Conservation (phyloP, 1,284 basidiomycete species). For the Xerocomus tenax region DNA sequence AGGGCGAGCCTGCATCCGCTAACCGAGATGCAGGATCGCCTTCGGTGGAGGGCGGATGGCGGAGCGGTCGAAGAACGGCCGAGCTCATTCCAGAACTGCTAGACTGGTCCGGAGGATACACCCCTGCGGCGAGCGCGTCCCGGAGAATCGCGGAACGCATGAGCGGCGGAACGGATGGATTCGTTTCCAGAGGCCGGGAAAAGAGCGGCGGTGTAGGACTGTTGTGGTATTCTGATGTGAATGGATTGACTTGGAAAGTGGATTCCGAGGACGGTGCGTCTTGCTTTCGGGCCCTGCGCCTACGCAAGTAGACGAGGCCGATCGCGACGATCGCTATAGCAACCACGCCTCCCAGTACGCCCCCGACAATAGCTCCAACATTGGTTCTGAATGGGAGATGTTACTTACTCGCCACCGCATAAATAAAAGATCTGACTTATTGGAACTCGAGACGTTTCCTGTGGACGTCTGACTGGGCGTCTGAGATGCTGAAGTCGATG, state of each 20-base stretch:
- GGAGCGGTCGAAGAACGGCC: conserved; percentile 2
- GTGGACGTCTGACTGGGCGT: conserved; percentile 3
- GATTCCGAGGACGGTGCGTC: neutral
- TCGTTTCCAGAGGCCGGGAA: neutral
- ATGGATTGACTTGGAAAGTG: conserved; percentile 2
- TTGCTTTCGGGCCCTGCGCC: neutral
- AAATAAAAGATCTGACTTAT: conserved; percentile 10
- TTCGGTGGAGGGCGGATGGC: neutral
- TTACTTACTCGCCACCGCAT: conserved; percentile 6
- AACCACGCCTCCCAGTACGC: conserved; percentile 14
- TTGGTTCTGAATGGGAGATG: conserved; percentile 7
- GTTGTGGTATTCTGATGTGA: conserved; percentile 3
- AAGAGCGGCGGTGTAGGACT: neutral
- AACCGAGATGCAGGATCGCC: neutral
- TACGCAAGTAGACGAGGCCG: conserved; percentile 10
- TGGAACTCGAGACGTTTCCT: neutral
- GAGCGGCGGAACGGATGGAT: conserved; percentile 1
- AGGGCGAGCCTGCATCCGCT: neutral
- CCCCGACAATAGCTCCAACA: conserved; percentile 17
- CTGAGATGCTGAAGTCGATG: conserved; percentile 8
- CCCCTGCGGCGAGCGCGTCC: conserved; percentile 2
- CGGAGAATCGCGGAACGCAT: conserved; percentile 15
- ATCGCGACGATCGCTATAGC: conserved; percentile 2
- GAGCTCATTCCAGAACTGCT: neutral
- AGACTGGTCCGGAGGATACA: neutral